Conservation (phyloP, 768 basidiomycete genomes). For the Mycena maculata region DNA sequence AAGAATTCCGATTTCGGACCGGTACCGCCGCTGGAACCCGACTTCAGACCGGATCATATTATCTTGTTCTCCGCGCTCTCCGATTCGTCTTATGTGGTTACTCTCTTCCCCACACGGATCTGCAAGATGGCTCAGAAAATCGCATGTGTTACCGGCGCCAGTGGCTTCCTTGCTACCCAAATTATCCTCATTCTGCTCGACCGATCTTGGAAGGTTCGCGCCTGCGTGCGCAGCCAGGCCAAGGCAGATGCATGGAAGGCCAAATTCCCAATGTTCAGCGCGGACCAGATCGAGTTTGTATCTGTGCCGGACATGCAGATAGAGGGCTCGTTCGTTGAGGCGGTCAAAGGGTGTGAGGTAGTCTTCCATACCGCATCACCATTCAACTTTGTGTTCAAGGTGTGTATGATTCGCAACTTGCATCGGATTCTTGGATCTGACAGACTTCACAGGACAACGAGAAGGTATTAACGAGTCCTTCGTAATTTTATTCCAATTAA, state of each 20-base stretch:
- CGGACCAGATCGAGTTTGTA: constrained; percentile 19
- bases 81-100: too few relatives aligned
- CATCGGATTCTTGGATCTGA: background rate
- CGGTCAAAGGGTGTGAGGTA: constrained; percentile 18
- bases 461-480: background rate
- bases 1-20: background rate
- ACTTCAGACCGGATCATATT: background rate
- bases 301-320: constrained; percentile 21
- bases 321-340: constrained; percentile 9
- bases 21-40: background rate
- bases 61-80: background rate
- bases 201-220: constrained; percentile 26
- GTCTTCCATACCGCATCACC: constrained; percentile 22
- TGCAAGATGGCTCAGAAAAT: constrained; percentile 5
- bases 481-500: background rate
- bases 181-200: constrained; percentile 14
- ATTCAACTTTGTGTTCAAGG: constrained; percentile 22
- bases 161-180: constrained; percentile 26
- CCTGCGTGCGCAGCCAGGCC: constrained; percentile 11
- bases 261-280: constrained; percentile 8
- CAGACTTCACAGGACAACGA: constrained; percentile 20
- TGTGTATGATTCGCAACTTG: background rate
- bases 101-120: too few relatives aligned
- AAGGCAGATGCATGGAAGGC: constrained; percentile 20
- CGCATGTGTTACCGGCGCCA: constrained; percentile 21